Evolutionary conservation across 2,329 filamentous ascomycete species (phyloP).

Genomic region (Diaporthe sp.): DNA sequence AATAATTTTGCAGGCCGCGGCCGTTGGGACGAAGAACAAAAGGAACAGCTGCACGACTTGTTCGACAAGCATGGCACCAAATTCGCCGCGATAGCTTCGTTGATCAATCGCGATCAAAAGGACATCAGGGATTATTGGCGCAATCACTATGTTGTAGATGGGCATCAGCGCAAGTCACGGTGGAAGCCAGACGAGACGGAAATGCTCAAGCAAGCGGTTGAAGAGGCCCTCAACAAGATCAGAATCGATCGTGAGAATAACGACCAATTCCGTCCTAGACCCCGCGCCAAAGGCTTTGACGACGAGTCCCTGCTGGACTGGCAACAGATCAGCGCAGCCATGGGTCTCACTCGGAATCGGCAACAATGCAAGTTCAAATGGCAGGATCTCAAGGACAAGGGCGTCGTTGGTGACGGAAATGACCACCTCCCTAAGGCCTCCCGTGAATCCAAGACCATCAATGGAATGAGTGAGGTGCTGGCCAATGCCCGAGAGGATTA

Average conservation of each 20-base stretch:
- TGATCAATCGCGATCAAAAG: conserved; percentile 74
- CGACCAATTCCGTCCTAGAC: conserved; percentile 32
- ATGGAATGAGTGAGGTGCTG: conserved; percentile 56
- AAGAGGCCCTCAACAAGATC: conserved; percentile 65
- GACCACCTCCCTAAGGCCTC: conserved; percentile 41
- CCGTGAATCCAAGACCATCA: conserved; percentile 46
- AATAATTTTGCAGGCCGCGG: conserved; percentile 75
- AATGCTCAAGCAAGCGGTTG: conserved; percentile 65
- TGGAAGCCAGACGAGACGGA: conserved; percentile 76
- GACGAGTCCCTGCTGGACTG: conserved; percentile 74
- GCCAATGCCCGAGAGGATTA: conserved; percentile 60
- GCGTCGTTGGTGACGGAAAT: conserved; percentile 42
- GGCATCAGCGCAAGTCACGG: conserved; percentile 63
- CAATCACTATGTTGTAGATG: conserved; percentile 74
- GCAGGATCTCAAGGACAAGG: conserved; percentile 61
- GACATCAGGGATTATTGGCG: conserved; percentile 80
- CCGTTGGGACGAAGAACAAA: conserved; percentile 71
- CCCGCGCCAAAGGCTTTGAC: conserved; percentile 50
- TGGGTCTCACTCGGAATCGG: conserved; percentile 73
- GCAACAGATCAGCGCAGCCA: conserved; percentile 72
- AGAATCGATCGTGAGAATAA: conserved; percentile 54
- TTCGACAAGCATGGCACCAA: conserved; percentile 65
- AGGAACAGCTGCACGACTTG: conserved; percentile 64
- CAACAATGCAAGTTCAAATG: conserved; percentile 80
- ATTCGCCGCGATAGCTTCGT: conserved; percentile 73